Evolutionary conservation across 495 filamentous ascomycete genomes (phyloP), one percentile per base, ranked within the genome.

Genomic region (Astrothelium macrocarpum): DNA sequence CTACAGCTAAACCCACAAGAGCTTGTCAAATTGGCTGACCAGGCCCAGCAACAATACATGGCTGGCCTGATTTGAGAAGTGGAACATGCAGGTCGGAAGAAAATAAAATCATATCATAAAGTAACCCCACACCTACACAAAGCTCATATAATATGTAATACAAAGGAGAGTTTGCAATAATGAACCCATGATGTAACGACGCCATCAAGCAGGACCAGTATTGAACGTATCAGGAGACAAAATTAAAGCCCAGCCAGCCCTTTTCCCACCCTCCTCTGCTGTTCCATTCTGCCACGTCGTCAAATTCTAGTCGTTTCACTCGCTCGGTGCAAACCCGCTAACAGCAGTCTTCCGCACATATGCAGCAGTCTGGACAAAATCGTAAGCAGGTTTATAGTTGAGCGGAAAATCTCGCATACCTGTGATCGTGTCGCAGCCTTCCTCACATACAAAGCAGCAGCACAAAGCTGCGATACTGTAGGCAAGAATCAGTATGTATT

Each of bases 391-490:
- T 53, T 32, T 49, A 5, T 9, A 25, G 7, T 25, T 10, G 2
- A n/a, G 10, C 16, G 16, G 12, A 5, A 16, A 56, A 1, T 1
- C 9, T 53, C 34, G 5, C 1, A 23, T 12, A 45, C 34, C 87
- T 46, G 84, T 82, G 70, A 87, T 90, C 75, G 87, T 90, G 67
- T 90, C 87, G 71, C 88, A 90, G 53, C 86, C 82, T 75, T 90
- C 85, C 70, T 90, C 87, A 67, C 86, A 88, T 26, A 90, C 81
- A 75, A 86, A 90, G 70, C 87, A 90, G 70, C 88, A 91, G 79
- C 87, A 90, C 53, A 90, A 74, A 28, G 81, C 80, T 16, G 86
- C 86, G 31, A 91, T 72, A 75, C 88, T 56, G 25, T 28, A 9
- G 25, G 20, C 49, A 20, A 20, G 11, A 16, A 20, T 56, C 7